phyloP scores from a whole-genome alignment of 176 grass and related monocot genomes.

The Carex myosuroides region DNA sequence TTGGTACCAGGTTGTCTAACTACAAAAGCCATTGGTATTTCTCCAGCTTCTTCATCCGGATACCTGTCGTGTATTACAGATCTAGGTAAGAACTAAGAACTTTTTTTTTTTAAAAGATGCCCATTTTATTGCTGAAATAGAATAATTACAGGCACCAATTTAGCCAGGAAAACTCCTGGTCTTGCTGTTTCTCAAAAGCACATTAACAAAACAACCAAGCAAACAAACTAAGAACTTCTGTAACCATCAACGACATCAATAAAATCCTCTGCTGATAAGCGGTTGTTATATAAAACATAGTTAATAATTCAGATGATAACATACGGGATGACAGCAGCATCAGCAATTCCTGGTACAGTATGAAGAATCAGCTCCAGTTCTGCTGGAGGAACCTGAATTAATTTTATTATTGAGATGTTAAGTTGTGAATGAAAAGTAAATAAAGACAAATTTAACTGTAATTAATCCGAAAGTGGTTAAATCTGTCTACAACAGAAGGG shows the following conservation, averaged over 20 bases:
- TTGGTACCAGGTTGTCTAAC: slow-evolving; percentile 44
- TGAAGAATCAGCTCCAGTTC: slow-evolving; percentile 36
- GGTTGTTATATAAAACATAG: neutral
- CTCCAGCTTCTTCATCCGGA: slow-evolving; percentile 79
- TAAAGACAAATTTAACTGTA: neutral
- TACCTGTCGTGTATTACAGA: slow-evolving; percentile 32
- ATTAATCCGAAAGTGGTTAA: neutral
- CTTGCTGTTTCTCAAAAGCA: too few relatives aligned
- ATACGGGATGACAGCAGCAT: slow-evolving; percentile 34
- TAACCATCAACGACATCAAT: neutral
- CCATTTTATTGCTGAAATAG: too few relatives aligned
- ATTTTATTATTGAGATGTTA: neutral
- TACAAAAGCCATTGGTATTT: slow-evolving; percentile 78
- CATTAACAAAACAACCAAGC: too few relatives aligned
- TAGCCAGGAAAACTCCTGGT: too few relatives aligned
- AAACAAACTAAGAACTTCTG: neutral
- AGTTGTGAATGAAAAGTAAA: neutral
- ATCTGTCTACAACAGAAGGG: neutral
- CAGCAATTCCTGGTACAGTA: slow-evolving; percentile 20
- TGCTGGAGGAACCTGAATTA: slow-evolving; percentile 33
- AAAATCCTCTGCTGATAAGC: neutral
- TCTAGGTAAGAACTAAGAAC: neutral
- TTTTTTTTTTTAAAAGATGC: too few relatives aligned
- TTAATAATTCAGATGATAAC: neutral
- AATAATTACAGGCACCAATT: too few relatives aligned